Evolutionary conservation across 2,329 filamentous ascomycete genomes (phyloP), one percentile per base, ranked within the genome.

Genomic region (Neopestalotiopsis clavispora): DNA sequence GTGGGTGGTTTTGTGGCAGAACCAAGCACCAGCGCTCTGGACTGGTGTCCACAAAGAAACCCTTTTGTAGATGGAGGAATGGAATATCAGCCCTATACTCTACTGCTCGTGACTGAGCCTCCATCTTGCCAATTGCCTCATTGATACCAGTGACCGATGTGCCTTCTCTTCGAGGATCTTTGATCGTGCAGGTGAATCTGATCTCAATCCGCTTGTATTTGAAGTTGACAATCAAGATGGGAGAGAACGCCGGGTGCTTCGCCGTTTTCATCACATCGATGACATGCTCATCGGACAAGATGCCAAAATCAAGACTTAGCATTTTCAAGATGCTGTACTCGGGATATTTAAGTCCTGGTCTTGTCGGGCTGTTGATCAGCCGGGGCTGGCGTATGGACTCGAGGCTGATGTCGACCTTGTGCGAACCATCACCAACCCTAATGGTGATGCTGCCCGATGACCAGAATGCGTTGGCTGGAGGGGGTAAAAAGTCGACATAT

Each of bases 251-350:
- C 17, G 71, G 65, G 58, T 70, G 69, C 2, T 72, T 62, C 6
- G 82, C 72, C 3, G 82, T 85, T 66, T 85, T 86, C 84, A 93
- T 87, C 9, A 84, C 78, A 76, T 90, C 86, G 84, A 94, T 89
- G 0, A 82, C 81, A 2, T 79, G 81, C 4, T 87, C 84, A 1
- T 84, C 79, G 1, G 85, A 73, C 79, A 89, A 84, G 56, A 89
- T 82, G 0, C 93, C 92, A 72, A 94, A 91, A 20, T 89, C 85
- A 1, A 94, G 74, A 0, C 80, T 81, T 1, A 76, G 73, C 2
- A 86, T 81, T 1, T 77, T 74, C 1, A 90, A 71, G 17, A 75
- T 81, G 77, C 87, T 78, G 23, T 75, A 75, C 28, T 75, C 69
- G 1, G 79, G 78, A 58, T 81, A 80, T 4, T 67, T 76, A 6